Conservation (phyloP, 805 yeast genomes). For the Pichia manshurica region DNA sequence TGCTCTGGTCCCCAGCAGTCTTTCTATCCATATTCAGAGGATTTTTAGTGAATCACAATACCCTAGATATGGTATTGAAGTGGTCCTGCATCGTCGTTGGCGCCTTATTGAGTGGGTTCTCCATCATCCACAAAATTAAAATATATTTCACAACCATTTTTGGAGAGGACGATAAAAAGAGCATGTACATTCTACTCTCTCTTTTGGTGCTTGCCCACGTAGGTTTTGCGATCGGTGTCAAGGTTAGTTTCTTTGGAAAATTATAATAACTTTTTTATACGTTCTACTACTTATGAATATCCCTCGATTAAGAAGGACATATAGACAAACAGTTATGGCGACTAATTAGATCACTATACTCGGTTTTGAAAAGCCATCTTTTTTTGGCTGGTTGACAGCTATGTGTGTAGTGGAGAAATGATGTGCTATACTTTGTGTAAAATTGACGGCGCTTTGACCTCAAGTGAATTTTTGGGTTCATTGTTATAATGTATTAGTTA, state of each 20-base stretch:
- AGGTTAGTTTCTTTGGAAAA: slow-evolving; percentile 52
- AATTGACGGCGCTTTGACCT: no score
- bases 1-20: slow-evolving; percentile 83
- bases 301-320: no score
- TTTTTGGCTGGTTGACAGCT: no score
- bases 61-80: slow-evolving; percentile 45
- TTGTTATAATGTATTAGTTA: no score
- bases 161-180: slow-evolving; percentile 34
- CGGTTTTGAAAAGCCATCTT: no score
- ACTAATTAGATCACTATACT: no score
- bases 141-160: slow-evolving; percentile 34
- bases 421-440: no score
- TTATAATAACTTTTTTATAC: slow-evolving; percentile 14
- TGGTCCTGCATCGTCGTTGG: slow-evolving; percentile 61
- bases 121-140: slow-evolving; percentile 43
- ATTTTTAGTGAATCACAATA: slow-evolving; percentile 39
- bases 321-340: no score
- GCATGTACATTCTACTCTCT: slow-evolving; percentile 34
- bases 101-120: slow-evolving; percentile 53
- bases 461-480: no score
- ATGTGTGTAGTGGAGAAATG: no score
- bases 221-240: slow-evolving; percentile 57
- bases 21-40: slow-evolving; percentile 54
- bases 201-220: slow-evolving; percentile 45
- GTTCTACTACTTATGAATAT: no score